Conservation (phyloP, 352 stramenopile genomes). For the Aphanomyces cochlioides region DNA sequence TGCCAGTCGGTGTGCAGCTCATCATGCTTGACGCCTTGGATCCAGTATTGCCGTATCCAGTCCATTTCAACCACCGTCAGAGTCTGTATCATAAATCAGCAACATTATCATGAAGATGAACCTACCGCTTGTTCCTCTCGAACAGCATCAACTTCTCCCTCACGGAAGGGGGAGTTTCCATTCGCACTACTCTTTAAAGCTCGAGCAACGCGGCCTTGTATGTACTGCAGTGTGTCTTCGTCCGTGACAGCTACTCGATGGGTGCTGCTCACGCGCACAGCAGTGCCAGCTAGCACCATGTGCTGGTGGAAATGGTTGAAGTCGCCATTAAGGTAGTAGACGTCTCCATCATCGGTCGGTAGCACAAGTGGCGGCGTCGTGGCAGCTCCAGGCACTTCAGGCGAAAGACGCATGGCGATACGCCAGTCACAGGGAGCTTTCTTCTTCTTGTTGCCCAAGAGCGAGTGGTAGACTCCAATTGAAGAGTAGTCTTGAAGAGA, state of each 20-base stretch:
- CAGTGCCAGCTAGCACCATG: slow-evolving; percentile 59
- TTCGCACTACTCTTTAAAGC: slow-evolving; percentile 24
- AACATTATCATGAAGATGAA: neutral
- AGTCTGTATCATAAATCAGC: neutral
- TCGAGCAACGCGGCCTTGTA: slow-evolving; percentile 27
- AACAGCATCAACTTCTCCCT: slow-evolving; percentile 10
- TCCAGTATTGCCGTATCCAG: slow-evolving; percentile 37
- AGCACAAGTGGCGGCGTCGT: slow-evolving; percentile 46
- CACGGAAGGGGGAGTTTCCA: neutral
- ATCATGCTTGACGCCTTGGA: slow-evolving; percentile 36
- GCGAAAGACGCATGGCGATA: slow-evolving; percentile 55
- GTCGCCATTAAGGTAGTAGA: slow-evolving; percentile 82
- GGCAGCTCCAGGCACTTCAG: slow-evolving; percentile 37
- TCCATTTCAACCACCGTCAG: slow-evolving; percentile 35
- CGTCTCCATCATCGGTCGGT: slow-evolving; percentile 48
- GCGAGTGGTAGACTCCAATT: slow-evolving; percentile 81
- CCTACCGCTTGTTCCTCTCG: slow-evolving; percentile 33
- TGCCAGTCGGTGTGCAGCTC: slow-evolving; percentile 36
- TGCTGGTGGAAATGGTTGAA: slow-evolving; percentile 90
- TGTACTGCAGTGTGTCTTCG: slow-evolving; percentile 35
- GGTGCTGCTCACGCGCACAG: slow-evolving; percentile 56
- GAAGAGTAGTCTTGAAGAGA: slow-evolving; percentile 70
- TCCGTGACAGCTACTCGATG: slow-evolving; percentile 51
- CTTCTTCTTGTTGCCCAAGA: slow-evolving; percentile 34
- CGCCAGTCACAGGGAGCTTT: slow-evolving; percentile 42